These are phyloP conservation scores for Bauhinia variegata DNA, from an alignment of 306 rosid species.

Conservation along the genomic window DNA sequence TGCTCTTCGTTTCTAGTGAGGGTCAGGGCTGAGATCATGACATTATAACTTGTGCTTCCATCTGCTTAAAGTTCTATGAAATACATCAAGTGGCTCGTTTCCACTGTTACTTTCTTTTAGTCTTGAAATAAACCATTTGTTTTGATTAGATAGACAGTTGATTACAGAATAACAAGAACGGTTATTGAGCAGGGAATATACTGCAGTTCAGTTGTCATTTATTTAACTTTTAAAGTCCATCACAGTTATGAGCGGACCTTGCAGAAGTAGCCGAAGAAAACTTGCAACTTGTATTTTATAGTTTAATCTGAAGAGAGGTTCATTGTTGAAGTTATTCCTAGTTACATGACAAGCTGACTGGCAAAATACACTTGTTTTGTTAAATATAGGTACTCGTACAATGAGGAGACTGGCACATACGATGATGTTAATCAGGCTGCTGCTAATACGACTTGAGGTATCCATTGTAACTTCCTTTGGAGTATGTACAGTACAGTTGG, in stretches of 20 bases:
- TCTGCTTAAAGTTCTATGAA: neutral
- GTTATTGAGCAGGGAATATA: neutral
- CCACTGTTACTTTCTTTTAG: neutral
- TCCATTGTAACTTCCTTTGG: slow-evolving; percentile 15
- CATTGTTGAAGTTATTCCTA: neutral
- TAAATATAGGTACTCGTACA: slow-evolving; percentile 45
- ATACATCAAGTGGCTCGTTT: slow-evolving; percentile 8
- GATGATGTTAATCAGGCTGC: slow-evolving; percentile 57
- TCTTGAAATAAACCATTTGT: slow-evolving; percentile 5
- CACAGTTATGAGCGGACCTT: slow-evolving; percentile 2
- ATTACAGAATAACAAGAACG: neutral
- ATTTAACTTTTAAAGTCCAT: neutral
- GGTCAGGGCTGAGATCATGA: neutral
- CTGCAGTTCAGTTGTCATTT: no score
- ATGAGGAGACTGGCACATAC: slow-evolving; percentile 66
- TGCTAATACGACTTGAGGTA: slow-evolving; percentile 39
- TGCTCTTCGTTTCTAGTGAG: slow-evolving; percentile 2
- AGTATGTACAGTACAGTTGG: slow-evolving; percentile 8
- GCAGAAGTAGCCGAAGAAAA: neutral
- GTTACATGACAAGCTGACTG: neutral
- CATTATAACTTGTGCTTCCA: neutral
- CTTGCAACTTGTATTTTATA: slow-evolving; percentile 4
- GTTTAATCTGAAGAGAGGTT: neutral
- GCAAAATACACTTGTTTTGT: neutral
- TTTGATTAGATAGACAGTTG: slow-evolving; percentile 10